Conservation (phyloP, 495 filamentous ascomycete species). For the Penicillium steckii region DNA sequence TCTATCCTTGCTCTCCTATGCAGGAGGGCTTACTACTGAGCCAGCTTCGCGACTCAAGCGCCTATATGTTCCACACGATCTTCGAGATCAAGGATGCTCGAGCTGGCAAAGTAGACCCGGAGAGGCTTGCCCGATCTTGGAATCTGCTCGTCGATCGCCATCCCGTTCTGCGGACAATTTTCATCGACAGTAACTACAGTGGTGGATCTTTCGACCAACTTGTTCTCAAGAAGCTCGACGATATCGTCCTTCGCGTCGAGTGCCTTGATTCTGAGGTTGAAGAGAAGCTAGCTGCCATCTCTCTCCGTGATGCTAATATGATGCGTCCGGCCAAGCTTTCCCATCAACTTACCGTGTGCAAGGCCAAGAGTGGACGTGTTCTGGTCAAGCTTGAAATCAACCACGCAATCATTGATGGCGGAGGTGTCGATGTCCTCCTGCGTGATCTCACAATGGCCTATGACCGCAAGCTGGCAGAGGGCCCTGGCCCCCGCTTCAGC, state of each 20-base stretch:
- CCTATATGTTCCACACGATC: conserved; percentile 47
- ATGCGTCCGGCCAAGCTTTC: conserved; percentile 36
- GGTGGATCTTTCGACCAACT: conserved; percentile 55
- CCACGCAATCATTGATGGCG: conserved; percentile 52
- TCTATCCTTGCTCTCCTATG: conserved; percentile 64
- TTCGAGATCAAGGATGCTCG: conserved; percentile 40
- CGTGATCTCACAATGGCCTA: conserved; percentile 47
- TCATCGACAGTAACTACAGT: conserved; percentile 52
- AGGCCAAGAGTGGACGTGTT: conserved; percentile 36
- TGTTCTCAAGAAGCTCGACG: conserved; percentile 42
- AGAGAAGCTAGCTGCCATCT: conserved; percentile 35
- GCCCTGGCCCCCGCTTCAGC: conserved; percentile 51
- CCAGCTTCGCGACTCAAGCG: conserved; percentile 50
- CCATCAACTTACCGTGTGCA: conserved; percentile 50
- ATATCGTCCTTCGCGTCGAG: conserved; percentile 35
- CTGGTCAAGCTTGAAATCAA: conserved; percentile 57
- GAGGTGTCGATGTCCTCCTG: conserved; percentile 39
- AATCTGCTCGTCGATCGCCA: conserved; percentile 52
- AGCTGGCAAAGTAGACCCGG: conserved; percentile 31
- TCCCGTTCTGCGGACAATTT: conserved; percentile 52
- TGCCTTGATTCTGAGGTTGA: conserved; percentile 38
- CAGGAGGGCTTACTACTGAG: conserved; percentile 68
- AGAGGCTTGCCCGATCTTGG: conserved; percentile 50
- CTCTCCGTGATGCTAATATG: conserved; percentile 32
- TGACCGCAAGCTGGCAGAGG: conserved; percentile 33